Base-by-base conservation (phyloP, 2,329 filamentous ascomycete species). In the Clonostachys chloroleuca region DNA sequence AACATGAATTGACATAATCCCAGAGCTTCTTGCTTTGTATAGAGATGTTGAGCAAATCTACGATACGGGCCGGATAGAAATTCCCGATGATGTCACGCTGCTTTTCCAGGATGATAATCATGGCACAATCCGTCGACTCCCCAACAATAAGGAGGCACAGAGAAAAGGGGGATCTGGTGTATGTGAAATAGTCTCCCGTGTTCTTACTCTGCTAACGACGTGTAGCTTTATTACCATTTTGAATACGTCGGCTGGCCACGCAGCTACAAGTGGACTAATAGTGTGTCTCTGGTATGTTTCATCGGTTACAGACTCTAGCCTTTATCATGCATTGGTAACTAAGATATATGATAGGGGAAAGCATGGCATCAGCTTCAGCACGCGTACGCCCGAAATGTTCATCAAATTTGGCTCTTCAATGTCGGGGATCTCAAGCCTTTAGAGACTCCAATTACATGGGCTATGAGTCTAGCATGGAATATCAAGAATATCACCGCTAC, bases 31-130 rank as follows among this genome's bases (percentile, higher is more conserved):
- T 69, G 82, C 81, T 12, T 59, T 86, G 34, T 87, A 86, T 56
- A 85, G 85, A 48, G 83, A 86, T 49, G 80, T 86, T 0, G 77
- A 81, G 53, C 74, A 74, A 12, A 82, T 84, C 51, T 84, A 81
- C 36, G 78, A 86, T 43, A 70, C 73, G 1, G 81, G 81, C 1
- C 14, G 40, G 6, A 70, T 85, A 51, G 60, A 70, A 2, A 75
- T 84, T 0, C 78, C 81, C 0, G 80, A 84, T 3, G 76, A 84
- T 52, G 73, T 86, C 7, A 85, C 78, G 0, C 63, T 86, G 3
- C 63, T 86, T 0, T 85, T 81, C 60, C 71, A 79, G 0, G 82
- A 86, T 47, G 82, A 86, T 51, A 86, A 84, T 52, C 81, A 72
- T 59, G 81, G 81, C 1, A 79, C 78, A 40, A 74, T 83, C 20